Evolutionary conservation across 2,329 filamentous ascomycete species (phyloP).

Genomic region (Stagonosporopsis cucurbitacearum): DNA sequence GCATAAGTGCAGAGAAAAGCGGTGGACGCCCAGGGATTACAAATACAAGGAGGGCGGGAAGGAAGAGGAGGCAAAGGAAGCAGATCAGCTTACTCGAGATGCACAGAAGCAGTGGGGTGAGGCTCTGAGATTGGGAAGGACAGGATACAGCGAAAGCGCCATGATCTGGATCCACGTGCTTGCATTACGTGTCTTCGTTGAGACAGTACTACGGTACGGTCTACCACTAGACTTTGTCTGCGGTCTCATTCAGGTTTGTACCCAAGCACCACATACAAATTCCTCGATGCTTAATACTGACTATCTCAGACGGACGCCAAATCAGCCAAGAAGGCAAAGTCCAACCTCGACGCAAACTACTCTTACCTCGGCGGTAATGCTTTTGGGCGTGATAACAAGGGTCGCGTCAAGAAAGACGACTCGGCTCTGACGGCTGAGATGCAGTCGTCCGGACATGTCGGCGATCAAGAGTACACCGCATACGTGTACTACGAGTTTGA

Average conservation of each 20-base stretch:
- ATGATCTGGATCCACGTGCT: constrained; percentile 97
- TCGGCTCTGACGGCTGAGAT: constrained; percentile 79
- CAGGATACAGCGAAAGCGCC: constrained; percentile 94
- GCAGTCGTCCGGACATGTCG: constrained; percentile 72
- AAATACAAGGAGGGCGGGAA: constrained; percentile 89
- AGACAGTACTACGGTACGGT: constrained; percentile 96
- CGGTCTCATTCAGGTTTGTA: constrained; percentile 76
- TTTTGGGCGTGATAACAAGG: constrained; percentile 91
- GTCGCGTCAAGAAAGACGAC: constrained; percentile 89
- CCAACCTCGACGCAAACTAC: constrained; percentile 77
- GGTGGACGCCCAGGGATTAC: constrained; percentile 95
- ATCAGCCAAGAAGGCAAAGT: constrained; percentile 72
- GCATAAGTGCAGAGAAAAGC: constrained; percentile 88
- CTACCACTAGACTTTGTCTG: constrained; percentile 89
- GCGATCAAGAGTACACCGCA: constrained; percentile 87
- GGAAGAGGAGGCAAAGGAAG: constrained; percentile 87
- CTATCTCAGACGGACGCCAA: constrained; percentile 78
- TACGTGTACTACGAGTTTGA: constrained; percentile 98
- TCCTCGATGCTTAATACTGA: constrained; percentile 3
- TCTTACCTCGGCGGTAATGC: constrained; percentile 95
- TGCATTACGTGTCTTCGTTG: constrained; percentile 90
- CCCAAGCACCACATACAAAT: not conserved
- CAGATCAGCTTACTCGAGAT: constrained; percentile 80
- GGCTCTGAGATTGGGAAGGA: constrained; percentile 82
- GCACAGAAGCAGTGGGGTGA: constrained; percentile 94